phyloP scores from a whole-genome alignment of 2,329 filamentous ascomycete species.

The Beauveria australis region DNA sequence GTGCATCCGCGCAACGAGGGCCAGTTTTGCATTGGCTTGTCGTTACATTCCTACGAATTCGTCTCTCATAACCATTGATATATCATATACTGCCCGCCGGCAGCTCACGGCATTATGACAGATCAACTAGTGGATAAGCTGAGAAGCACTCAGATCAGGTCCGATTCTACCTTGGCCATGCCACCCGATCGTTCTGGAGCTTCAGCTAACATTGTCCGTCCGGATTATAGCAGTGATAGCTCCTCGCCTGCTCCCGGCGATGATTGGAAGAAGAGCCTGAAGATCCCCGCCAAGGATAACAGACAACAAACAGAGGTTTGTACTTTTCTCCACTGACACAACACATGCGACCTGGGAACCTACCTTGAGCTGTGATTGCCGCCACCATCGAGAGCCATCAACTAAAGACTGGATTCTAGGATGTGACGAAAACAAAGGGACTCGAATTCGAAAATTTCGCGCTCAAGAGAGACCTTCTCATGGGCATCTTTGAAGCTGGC shows the following conservation, averaged over 20 bases:
- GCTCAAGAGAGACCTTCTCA: slow-evolving; percentile 88
- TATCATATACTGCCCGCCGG: slow-evolving; percentile 18
- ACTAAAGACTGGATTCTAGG: slow-evolving; percentile 41
- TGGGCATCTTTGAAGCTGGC: slow-evolving; percentile 98
- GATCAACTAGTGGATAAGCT: slow-evolving; percentile 39
- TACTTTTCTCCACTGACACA: neutral
- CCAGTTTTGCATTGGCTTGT: slow-evolving; percentile 11
- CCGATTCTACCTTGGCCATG: slow-evolving; percentile 13
- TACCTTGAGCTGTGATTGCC: neutral
- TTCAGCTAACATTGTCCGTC: slow-evolving; percentile 26
- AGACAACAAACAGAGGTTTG: slow-evolving; percentile 72
- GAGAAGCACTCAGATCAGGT: slow-evolving; percentile 34
- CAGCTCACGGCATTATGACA: slow-evolving; percentile 30
- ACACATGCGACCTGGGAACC: neutral
- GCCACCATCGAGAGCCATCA: neutral
- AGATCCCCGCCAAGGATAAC: slow-evolving; percentile 64
- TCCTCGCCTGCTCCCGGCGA: slow-evolving; percentile 34
- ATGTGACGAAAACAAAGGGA: slow-evolving; percentile 97
- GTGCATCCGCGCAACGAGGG: slow-evolving; percentile 12
- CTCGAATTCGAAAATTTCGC: slow-evolving; percentile 97
- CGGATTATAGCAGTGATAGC: slow-evolving; percentile 32
- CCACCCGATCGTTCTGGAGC: slow-evolving; percentile 5
- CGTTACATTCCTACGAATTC: slow-evolving; percentile 13
- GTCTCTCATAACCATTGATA: slow-evolving; percentile 3
- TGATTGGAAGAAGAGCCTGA: slow-evolving; percentile 69